Percentiles rank a stretch among this genome's conserved stretches.
Evolutionary conservation across 148 eudicot species (phyloP).

Genomic region (Vaccinium macrocarpon): DNA sequence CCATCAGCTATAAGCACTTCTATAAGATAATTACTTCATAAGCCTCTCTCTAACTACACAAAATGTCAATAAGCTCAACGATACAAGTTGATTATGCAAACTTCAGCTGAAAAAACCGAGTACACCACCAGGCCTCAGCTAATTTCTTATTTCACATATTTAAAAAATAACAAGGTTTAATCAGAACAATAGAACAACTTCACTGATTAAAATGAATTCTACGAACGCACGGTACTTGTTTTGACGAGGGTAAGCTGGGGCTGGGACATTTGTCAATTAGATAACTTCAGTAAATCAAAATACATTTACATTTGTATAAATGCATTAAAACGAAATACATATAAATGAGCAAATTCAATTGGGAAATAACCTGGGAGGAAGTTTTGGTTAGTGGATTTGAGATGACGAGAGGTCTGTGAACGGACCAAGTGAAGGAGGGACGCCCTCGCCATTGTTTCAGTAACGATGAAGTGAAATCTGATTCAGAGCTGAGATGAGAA

Average conservation of each 20-base stretch:
- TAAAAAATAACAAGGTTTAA: neutral
- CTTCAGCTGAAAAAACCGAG: neutral
- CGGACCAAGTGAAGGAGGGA: conserved; percentile 39
- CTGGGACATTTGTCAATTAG: neutral
- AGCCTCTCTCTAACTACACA: neutral
- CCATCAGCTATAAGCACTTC: neutral
- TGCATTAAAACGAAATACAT: neutral
- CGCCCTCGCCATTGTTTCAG: conserved; percentile 42
- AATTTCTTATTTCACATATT: neutral
- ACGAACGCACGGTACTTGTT: neutral
- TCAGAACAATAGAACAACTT: neutral
- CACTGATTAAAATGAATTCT: neutral
- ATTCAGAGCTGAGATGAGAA: neutral
- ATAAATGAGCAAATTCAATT: neutral
- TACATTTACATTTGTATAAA: neutral
- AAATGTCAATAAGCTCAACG: neutral
- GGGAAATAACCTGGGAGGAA: conserved; percentile 29
- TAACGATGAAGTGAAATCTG: neutral
- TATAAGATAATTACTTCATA: neutral
- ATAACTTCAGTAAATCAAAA: neutral
- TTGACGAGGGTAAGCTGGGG: neutral
- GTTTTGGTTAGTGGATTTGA: conserved; percentile 26
- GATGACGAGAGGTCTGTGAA: conserved; percentile 32
- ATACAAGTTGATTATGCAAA: neutral
- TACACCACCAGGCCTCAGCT: neutral